Evolutionary conservation across 768 basidiomycete species (phyloP).

Genomic region (Neoboletus magnificus): DNA sequence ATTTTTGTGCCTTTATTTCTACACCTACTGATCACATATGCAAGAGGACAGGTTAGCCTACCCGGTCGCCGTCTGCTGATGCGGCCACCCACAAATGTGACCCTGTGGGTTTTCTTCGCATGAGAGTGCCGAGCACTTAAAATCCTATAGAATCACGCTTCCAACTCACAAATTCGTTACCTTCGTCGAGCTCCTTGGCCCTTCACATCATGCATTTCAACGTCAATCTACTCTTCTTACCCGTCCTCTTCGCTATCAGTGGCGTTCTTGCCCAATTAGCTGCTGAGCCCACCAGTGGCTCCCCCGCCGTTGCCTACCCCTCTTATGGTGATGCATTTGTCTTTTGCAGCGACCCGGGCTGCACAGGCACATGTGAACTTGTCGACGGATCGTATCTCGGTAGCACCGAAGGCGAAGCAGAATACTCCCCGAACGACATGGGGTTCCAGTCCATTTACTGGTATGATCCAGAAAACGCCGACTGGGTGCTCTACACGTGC

Average conservation of each 20-base stretch:
- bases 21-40: neutral
- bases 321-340: neutral
- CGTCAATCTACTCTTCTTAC: too few species aligned
- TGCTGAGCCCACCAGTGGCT: neutral
- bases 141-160: neutral
- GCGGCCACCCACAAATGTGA: neutral
- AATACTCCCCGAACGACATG: neutral
- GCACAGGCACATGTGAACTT: neutral
- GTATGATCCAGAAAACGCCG: neutral
- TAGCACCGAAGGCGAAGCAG: neutral
- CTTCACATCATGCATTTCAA: neutral
- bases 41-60: neutral
- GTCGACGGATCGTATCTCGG: too few species aligned
- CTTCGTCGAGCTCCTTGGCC: neutral
- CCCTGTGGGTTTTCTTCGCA: neutral
- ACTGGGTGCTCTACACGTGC: neutral
- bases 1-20: neutral
- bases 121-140: too few species aligned
- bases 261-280: neutral
- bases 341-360: neutral
- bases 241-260: neutral
- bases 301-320: too few species aligned
- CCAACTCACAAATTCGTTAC: neutral
- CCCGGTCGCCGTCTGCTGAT: neutral
- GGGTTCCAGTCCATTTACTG: neutral